Evolutionary conservation across 1,139 yeast species (phyloP), one percentile per base, ranked within the genome.

Genomic region (Debaryomycetaceae sp.): DNA sequence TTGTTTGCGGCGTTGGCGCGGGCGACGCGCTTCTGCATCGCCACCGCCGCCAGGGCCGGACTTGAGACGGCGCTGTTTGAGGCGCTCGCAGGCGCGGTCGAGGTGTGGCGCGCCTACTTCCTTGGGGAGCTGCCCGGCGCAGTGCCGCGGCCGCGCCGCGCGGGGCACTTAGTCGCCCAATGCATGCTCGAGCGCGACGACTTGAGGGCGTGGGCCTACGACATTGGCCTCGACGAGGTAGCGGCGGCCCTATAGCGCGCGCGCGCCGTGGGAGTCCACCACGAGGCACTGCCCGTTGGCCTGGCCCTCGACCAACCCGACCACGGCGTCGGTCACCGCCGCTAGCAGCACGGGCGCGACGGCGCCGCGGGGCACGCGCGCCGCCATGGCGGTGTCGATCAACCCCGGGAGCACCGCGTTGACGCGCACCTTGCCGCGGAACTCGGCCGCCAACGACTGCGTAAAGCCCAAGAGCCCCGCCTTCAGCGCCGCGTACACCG

Each of bases 401-500:
- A 85, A 61, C 0, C 94, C 94, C 0, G 96, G 95, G 7, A 81
- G 53, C 1, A 89, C 53, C 1, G 83, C 65, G 45, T 82, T 81
- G 24, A 83, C 81, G 23, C 85, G 44, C 3, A 66, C 55, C 39
- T 49, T 61, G 2, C 65, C 71, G 8, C 68, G 70, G 35, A 83
- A 53, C 44, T 91, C 98, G 3, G 53, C 47, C 0, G 91, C 79
- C 27, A 86, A 51, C 0, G 82, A 61, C 27, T 61, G 56, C 0
- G 94, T 74, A 44, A 86, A 82, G 4, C 83, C 85, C 28, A 72
- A 48, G 10, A 83, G 43, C 0, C 94, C 97, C 0, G 88, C 83
- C 51, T 91, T 91, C 30, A 86, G 66, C 0, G 95, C 91, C 1
- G 86, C 66, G 50, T 91, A 91, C 0, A 83, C 79, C 0, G 83